Evolutionary conservation across 2,329 filamentous ascomycete genomes (phyloP).

Genomic region (Fusarium temperatum): DNA sequence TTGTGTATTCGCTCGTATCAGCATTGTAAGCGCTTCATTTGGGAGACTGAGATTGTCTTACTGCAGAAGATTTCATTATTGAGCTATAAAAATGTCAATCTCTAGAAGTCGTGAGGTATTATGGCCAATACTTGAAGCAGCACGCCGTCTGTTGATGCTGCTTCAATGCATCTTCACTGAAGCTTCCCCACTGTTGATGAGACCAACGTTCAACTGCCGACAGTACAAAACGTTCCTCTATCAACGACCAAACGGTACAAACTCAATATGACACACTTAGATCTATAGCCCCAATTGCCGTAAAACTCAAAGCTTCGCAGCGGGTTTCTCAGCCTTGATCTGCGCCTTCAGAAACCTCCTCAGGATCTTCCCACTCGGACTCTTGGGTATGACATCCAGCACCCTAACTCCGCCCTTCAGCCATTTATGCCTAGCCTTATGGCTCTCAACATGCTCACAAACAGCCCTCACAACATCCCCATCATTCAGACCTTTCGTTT

Average conservation of each 20-base stretch:
- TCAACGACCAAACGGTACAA: background rate
- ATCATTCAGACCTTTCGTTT: conserved; percentile 60
- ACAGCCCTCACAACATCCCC: conserved; percentile 60
- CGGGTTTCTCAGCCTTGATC: conserved; percentile 47
- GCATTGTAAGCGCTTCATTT: background rate
- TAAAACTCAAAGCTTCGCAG: conserved; percentile 6
- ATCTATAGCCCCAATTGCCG: accelerated
- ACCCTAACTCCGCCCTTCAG: conserved; percentile 71
- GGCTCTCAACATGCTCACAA: conserved; percentile 67
- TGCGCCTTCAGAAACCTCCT: conserved; percentile 17
- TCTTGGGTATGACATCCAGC: conserved; percentile 74
- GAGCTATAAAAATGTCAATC: accelerated
- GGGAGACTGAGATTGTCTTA: accelerated
- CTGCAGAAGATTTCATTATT: accelerated
- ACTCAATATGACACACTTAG: accelerated
- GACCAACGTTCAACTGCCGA: background rate
- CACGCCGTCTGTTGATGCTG: background rate
- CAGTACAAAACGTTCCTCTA: too few relatives aligned
- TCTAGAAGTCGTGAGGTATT: accelerated
- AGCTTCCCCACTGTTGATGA: accelerated
- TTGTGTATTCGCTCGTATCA: background rate
- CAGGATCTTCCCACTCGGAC: conserved; percentile 75
- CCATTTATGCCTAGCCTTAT: conserved; percentile 75
- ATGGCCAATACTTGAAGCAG: background rate
- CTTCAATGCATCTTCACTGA: background rate